Evolutionary conservation across 495 filamentous ascomycete genomes (phyloP).

Genomic region (Xylaria acuta): DNA sequence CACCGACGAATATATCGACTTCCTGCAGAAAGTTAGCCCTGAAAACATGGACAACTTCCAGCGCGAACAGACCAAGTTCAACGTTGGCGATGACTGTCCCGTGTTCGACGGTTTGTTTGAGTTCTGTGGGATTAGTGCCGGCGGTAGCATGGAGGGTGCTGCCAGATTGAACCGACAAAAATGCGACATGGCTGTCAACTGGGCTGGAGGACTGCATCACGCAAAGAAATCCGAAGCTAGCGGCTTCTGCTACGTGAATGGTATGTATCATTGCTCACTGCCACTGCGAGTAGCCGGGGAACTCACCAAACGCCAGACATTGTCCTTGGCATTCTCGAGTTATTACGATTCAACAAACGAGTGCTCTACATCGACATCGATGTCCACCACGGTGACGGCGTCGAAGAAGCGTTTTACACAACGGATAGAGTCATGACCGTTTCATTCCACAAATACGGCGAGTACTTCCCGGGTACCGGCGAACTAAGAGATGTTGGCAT

Average conservation of each 20-base stretch:
- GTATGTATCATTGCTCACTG: conserved; percentile 52
- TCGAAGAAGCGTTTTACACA: conserved; percentile 97
- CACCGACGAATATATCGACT: conserved; percentile 99
- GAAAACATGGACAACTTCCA: conserved; percentile 97
- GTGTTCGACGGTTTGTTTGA: conserved; percentile 98
- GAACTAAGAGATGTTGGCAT: conserved; percentile 96
- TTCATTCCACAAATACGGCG: conserved; percentile 98
- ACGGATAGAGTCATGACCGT: conserved; percentile 98
- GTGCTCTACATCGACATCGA: conserved; percentile 99
- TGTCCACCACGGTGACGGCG: conserved; percentile 97
- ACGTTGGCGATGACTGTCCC: conserved; percentile 96
- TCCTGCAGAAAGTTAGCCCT: conserved; percentile 92
- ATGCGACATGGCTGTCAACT: conserved; percentile 96
- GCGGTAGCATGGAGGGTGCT: conserved; percentile 96
- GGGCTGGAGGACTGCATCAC: conserved; percentile 96
- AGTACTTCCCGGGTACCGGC: conserved; percentile 97
- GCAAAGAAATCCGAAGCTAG: conserved; percentile 97
- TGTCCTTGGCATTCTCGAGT: conserved; percentile 92
- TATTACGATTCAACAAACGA: conserved; percentile 90
- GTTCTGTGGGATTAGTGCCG: conserved; percentile 97
- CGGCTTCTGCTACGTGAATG: conserved; percentile 98
- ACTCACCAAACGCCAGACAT: conserved; percentile 68
- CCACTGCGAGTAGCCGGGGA: neutral
- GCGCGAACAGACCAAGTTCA: conserved; percentile 95
- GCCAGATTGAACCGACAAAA: conserved; percentile 90